Base-by-base conservation (phyloP, 164 flowering plant genomes). In the Annona squamosa region DNA sequence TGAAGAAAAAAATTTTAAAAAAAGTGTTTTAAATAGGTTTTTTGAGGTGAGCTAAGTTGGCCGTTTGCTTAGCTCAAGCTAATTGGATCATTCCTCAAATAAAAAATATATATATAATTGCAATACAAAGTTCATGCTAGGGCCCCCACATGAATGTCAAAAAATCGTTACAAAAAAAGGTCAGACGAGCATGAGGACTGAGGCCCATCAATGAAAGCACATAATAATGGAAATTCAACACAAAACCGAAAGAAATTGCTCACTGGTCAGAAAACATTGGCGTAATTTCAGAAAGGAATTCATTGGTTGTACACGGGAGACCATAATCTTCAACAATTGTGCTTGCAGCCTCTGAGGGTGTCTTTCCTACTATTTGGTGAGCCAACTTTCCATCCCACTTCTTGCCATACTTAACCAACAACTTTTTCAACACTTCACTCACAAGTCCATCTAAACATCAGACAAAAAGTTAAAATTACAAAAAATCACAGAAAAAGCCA, bases 321-420 rank as follows among this genome's bases (percentile, higher is more conserved):
- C 68, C 90, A 80, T 93, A 95, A 77, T 87, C 94, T 79, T 91
- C 89, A n/a, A 91, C 87, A 71, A 90, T 75, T 71, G 79, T 84
- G 48, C 79, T 78, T 69, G 97, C 92, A 68, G 90, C 92, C 78
- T 95, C 98, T 46, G 76, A 52, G 66, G 90, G 92, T 48, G 90
- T 86, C 77, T 85, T 95, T 61, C 99, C 99, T 5, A 85, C 82
- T 63, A 86, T 81, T 57, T 63, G 86, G 9, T 78, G 82, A 74
- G 87, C 83, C 81, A 69, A 84, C 81, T 85, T 91, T 13, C 85
- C 90, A 82, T 95, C 94, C 97, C 98, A 95, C 63, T 87, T 76
- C 78, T 89, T 93, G 19, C 92, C 97, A 84, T 87, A 85, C 85
- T 89, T 90, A 4, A 69, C 85, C 83, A 93, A 79, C 73, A 79